Evolutionary conservation across 176 grass and related monocot genomes (phyloP).

Genomic region (Oryza glaberrima): DNA sequence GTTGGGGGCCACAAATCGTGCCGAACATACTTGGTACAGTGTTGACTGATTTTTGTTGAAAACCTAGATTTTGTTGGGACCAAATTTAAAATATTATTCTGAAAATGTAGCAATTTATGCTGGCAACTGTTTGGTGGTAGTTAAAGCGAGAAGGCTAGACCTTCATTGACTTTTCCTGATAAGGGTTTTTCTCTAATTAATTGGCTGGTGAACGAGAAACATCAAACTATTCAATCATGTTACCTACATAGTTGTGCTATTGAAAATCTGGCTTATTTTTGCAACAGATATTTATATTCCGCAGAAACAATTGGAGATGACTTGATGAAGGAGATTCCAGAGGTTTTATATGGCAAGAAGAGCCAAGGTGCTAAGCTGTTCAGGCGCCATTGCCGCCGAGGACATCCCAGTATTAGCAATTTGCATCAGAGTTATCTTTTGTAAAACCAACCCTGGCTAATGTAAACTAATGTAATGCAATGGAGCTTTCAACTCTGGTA

Average conservation of each 20-base stretch:
- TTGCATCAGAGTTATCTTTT: background rate
- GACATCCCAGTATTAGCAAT: background rate
- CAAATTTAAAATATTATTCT: background rate
- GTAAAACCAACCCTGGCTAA: background rate
- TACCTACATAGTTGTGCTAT: background rate
- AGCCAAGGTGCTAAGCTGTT: background rate
- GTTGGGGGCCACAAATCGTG: background rate
- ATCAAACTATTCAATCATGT: background rate
- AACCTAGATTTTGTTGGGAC: background rate
- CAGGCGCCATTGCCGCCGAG: background rate
- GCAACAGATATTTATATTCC: background rate
- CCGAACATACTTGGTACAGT: background rate
- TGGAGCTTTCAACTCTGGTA: too few species aligned
- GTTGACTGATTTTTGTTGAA: background rate
- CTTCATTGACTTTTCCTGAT: background rate
- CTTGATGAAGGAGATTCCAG: background rate
- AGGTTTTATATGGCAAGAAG: background rate
- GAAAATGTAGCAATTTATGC: background rate
- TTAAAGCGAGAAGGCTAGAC: background rate
- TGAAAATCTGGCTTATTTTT: background rate
- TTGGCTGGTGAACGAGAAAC: background rate
- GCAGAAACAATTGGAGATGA: background rate
- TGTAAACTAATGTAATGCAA: background rate
- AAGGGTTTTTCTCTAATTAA: constrained; percentile 9
- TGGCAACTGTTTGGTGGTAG: background rate